Evolutionary conservation across 208 protist species (phyloP).

Genomic region (Trypanosoma cruzi): DNA sequence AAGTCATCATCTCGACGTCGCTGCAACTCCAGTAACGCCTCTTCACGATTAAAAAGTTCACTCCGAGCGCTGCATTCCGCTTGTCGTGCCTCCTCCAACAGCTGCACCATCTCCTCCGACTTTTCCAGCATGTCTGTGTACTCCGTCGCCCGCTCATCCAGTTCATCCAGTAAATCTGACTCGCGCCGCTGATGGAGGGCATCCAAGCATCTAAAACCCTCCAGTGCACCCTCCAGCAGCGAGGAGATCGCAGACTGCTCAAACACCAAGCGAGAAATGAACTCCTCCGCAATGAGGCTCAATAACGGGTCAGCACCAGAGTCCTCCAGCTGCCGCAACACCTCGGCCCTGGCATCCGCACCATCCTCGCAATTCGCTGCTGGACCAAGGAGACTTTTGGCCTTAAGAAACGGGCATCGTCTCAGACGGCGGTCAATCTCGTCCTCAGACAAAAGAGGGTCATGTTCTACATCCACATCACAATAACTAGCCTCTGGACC

Average conservation of each 20-base stretch:
- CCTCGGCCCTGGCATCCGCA: neutral
- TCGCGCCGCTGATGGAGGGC: neutral
- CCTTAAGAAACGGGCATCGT: conserved; percentile 2
- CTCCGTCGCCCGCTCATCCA: conserved; percentile 26
- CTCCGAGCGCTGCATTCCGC: conserved; percentile 18
- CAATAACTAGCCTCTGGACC: neutral
- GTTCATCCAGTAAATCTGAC: conserved; percentile 17
- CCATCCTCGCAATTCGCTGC: neutral
- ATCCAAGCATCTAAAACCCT: conserved; percentile 1
- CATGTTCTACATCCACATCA: conserved; percentile 19
- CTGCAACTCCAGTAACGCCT: conserved; percentile 20
- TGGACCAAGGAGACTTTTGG: neutral
- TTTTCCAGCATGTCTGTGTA: conserved; percentile 34
- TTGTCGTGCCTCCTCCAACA: conserved; percentile 29
- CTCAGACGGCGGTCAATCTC: conserved; percentile 4
- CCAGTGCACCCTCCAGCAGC: neutral
- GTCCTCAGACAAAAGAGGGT: neutral
- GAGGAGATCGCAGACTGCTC: neutral
- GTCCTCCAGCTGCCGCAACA: neutral
- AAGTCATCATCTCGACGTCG: conserved; percentile 1
- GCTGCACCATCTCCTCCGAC: conserved; percentile 30
- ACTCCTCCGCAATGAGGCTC: neutral
- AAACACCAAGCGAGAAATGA: neutral
- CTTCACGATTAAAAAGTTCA: conserved; percentile 27
- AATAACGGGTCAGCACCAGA: neutral